phyloP scores from a whole-genome alignment of 2,329 filamentous ascomycete genomes.

The Ascocoryne sarcoides region DNA sequence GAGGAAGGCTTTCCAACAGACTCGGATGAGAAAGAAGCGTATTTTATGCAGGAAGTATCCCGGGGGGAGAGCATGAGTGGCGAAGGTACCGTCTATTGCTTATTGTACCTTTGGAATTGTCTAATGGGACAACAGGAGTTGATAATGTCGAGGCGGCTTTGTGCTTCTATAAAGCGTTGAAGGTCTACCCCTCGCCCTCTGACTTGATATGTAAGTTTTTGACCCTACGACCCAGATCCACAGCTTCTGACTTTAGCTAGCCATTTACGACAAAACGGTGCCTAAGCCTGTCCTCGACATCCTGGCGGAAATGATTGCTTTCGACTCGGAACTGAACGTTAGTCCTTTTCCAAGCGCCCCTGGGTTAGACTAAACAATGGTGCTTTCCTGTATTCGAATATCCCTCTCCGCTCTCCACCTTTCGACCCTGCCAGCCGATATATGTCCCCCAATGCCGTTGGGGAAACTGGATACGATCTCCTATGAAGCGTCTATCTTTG shows the following conservation, averaged over 20 bases:
- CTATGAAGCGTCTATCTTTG: no score
- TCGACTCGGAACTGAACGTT: conserved; percentile 67
- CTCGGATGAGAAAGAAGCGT: conserved; percentile 87
- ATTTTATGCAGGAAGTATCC: conserved; percentile 94
- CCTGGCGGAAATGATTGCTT: conserved; percentile 94
- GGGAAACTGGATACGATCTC: no score
- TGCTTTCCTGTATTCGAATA: no score
- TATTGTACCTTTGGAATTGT: no score
- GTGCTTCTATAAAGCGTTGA: conserved; percentile 96
- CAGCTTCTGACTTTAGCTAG: not conserved
- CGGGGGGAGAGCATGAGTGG: conserved; percentile 74
- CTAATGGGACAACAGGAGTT: no score
- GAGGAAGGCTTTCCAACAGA: conserved; percentile 86
- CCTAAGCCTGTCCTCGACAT: conserved; percentile 81
- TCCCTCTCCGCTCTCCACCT: not conserved
- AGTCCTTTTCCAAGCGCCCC: conserved; percentile 30
- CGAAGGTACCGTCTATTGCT: conserved; percentile 70
- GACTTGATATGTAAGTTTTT: conserved; percentile 51
- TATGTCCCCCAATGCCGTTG: no score
- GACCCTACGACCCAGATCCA: no score
- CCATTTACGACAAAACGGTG: conserved; percentile 5
- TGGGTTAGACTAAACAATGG: conserved; percentile 24
- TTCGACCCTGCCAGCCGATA: no score
- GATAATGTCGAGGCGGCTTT: conserved; percentile 76
- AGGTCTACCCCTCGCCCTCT: conserved; percentile 90